Evolutionary conservation across 345 rosid species (phyloP).

Genomic region (Psidium guajava): DNA sequence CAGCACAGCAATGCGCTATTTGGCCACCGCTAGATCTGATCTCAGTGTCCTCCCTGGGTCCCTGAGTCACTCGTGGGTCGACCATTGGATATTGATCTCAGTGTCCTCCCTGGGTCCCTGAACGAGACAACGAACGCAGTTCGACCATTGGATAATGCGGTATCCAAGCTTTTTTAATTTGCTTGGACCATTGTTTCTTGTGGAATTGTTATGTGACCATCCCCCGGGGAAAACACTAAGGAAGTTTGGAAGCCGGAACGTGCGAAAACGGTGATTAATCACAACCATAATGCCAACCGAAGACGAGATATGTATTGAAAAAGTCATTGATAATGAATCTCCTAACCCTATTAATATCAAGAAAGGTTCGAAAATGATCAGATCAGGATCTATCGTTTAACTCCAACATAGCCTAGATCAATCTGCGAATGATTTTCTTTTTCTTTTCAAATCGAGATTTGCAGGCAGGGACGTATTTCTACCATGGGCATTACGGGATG

Average conservation of each 20-base stretch:
- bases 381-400: background rate
- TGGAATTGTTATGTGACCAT: background rate
- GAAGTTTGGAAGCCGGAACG: too few relatives aligned
- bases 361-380: background rate
- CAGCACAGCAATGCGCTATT: background rate
- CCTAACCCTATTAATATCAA: background rate
- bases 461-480: constrained; percentile 80
- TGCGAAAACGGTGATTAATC: too few relatives aligned
- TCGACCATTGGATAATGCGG: background rate
- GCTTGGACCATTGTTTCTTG: background rate
- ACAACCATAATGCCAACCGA: background rate
- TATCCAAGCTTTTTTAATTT: background rate
- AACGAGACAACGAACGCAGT: background rate
- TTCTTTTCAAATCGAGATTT: background rate
- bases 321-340: background rate
- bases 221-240: too few relatives aligned
- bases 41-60: background rate
- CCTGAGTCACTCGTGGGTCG: background rate
- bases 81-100: background rate
- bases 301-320: too few relatives aligned
- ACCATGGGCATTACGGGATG: constrained; percentile 92
- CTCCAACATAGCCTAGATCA: background rate
- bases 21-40: background rate
- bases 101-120: too few relatives aligned
- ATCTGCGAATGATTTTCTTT: background rate